Evolutionary conservation across 169 alveolate species (phyloP).

Genomic region (Plasmodium yoelii): DNA sequence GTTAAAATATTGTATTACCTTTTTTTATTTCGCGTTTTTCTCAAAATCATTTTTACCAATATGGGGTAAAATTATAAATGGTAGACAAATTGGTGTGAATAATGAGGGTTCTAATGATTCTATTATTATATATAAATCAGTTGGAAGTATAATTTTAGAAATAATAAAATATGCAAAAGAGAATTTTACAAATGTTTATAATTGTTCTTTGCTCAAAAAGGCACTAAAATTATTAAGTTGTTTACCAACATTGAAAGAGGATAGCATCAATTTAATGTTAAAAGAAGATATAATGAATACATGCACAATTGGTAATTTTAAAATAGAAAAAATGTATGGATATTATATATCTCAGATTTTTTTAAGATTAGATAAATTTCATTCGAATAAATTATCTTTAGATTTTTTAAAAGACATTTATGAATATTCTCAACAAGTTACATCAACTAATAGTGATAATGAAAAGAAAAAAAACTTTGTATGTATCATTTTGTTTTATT

Average conservation of each 20-base stretch:
- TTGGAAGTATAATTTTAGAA: no score
- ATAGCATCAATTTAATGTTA: constrained; percentile 15
- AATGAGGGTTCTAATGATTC: not conserved
- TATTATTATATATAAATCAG: not conserved
- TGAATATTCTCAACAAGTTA: not conserved
- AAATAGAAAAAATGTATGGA: constrained; percentile 55
- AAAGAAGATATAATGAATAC: constrained; percentile 36
- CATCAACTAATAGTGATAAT: not conserved
- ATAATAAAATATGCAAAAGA: constrained; percentile 26
- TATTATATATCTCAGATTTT: constrained; percentile 49
- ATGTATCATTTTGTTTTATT: constrained; percentile 53
- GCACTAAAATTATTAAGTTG: constrained; percentile 45
- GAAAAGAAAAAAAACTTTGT: constrained; percentile 22
- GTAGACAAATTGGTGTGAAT: not conserved
- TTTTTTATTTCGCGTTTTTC: constrained; percentile 43
- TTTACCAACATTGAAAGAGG: constrained; percentile 41
- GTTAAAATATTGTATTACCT: constrained; percentile 48
- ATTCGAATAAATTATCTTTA: constrained; percentile 23
- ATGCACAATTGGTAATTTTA: not conserved
- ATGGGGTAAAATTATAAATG: constrained; percentile 24
- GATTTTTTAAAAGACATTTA: constrained; percentile 21
- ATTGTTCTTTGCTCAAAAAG: constrained; percentile 15
- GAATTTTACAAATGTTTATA: not conserved
- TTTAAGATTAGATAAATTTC: constrained; percentile 31
- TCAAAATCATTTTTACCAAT: constrained; percentile 18